Conservation (phyloP, 495 filamentous ascomycete genomes). For the Talaromyces borbonicus region DNA sequence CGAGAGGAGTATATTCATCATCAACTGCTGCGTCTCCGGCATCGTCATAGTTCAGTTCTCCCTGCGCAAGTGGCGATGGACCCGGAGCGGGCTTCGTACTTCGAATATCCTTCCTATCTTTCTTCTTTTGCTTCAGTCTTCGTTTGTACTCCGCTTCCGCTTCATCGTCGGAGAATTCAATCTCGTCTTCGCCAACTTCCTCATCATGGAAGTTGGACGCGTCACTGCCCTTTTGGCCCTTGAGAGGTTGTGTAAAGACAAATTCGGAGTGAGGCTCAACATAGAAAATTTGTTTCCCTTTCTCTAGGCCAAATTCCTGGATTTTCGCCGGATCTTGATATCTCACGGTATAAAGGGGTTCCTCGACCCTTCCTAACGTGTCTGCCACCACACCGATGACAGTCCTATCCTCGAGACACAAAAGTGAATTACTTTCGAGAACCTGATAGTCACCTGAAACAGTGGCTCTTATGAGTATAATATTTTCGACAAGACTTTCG, state of each 20-base stretch:
- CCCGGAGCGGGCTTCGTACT: conserved; percentile 23
- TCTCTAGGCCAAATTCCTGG: conserved; percentile 47
- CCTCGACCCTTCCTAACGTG: conserved; percentile 68
- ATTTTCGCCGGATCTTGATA: conserved; percentile 60
- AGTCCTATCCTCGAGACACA: conserved; percentile 66
- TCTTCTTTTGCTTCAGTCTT: conserved; percentile 51
- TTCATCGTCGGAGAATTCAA: conserved; percentile 95
- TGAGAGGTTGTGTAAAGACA: conserved; percentile 74
- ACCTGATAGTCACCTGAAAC: conserved; percentile 72
- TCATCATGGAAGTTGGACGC: conserved; percentile 92
- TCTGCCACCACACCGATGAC: conserved; percentile 74
- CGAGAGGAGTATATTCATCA: conserved; percentile 56
- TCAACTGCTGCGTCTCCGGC: conserved; percentile 39
- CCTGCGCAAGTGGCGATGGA: conserved; percentile 31
- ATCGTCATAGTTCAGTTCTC: conserved; percentile 46
- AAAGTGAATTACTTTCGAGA: conserved; percentile 68
- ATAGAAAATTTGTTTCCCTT: conserved; percentile 66
- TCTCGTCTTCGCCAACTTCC: conserved; percentile 73
- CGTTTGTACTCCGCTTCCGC: conserved; percentile 75
- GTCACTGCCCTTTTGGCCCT: conserved; percentile 72
- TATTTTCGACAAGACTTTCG: conserved; percentile 63
- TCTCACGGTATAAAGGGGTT: conserved; percentile 70
- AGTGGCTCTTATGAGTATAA: conserved; percentile 69
- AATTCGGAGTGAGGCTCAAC: conserved; percentile 62
- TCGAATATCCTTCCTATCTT: conserved; percentile 36